Conservation (phyloP, 192 early-diverging fungal genomes). For the Coemansia sp. region DNA sequence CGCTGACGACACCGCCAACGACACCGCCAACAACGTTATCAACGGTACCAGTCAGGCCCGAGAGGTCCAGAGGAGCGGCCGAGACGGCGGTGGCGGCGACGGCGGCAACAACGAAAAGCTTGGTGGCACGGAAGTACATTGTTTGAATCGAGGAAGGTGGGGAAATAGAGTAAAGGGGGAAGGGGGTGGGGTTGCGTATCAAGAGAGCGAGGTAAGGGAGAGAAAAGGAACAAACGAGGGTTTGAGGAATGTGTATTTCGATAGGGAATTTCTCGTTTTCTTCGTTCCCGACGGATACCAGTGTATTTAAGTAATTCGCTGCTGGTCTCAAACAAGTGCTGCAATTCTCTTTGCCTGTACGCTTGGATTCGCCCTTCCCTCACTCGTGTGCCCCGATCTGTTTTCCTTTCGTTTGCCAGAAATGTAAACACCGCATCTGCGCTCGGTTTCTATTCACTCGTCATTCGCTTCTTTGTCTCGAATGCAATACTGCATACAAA, state of each 20-base stretch:
- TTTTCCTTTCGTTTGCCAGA: no score
- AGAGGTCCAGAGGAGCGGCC: neutral
- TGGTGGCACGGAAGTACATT: neutral
- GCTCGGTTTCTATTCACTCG: neutral
- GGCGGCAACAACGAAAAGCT: neutral
- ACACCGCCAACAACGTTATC: no score
- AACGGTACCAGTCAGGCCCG: neutral
- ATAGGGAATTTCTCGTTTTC: neutral
- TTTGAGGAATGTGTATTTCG: neutral
- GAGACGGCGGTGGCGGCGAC: neutral
- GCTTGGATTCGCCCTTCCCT: neutral
- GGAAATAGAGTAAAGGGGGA: neutral
- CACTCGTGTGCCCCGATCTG: neutral
- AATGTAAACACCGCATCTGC: neutral
- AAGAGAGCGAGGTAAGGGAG: neutral
- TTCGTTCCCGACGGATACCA: neutral
- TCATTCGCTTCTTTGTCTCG: neutral
- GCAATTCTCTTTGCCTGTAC: no score
- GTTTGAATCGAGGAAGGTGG: neutral
- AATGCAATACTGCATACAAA: neutral
- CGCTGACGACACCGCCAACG: neutral
- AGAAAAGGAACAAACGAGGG: neutral
- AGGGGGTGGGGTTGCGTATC: neutral
- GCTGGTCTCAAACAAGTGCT: neutral
- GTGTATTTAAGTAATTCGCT: neutral